Percentiles rank a stretch among this genome's conserved stretches.
Conservation (phyloP, 2,329 filamentous ascomycete species). For the Calonectria pseudoreteaudii region DNA sequence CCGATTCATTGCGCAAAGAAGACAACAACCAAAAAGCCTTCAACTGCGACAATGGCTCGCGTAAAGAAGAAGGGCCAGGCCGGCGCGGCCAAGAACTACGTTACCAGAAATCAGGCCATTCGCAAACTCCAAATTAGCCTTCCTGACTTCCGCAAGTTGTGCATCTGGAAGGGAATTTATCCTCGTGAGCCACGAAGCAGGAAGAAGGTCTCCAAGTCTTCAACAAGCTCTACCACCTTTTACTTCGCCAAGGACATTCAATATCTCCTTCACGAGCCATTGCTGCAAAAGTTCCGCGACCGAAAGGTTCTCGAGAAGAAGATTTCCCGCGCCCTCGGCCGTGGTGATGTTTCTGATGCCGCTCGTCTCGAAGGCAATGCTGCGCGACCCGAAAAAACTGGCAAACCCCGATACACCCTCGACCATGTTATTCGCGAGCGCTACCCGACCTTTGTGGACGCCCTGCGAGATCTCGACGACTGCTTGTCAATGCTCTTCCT, state of each 20-base stretch:
- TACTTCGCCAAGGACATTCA: constrained; percentile 95
- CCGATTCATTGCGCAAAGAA: constrained; percentile 40
- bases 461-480: constrained; percentile 94
- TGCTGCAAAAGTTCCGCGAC: constrained; percentile 94
- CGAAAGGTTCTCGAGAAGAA: constrained; percentile 98
- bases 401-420: constrained; percentile 88
- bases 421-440: constrained; percentile 98
- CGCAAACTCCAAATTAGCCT: constrained; percentile 98
- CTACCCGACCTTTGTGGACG: constrained; percentile 96
- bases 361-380: constrained; percentile 89
- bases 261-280: constrained; percentile 95
- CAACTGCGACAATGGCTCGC: constrained; percentile 68
- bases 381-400: constrained; percentile 87
- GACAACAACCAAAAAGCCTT: constrained; percentile 27
- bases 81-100: constrained; percentile 97
- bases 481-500: constrained; percentile 97
- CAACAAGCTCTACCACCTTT: constrained; percentile 92
- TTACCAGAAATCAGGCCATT: constrained; percentile 95
- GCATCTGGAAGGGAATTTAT: constrained; percentile 99
- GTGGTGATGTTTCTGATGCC: constrained; percentile 91
- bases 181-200: constrained; percentile 96
- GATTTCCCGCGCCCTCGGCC: constrained; percentile 90
- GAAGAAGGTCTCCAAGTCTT: constrained; percentile 95
- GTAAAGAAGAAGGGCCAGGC: constrained; percentile 94
- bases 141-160: constrained; percentile 96